A percentile compares a stretch with the other conserved stretches of the same genome.
These are phyloP conservation scores for Taiwanofungus camphoratus DNA, from an alignment of 1,284 basidiomycete genomes.

Conservation along the genomic window DNA sequence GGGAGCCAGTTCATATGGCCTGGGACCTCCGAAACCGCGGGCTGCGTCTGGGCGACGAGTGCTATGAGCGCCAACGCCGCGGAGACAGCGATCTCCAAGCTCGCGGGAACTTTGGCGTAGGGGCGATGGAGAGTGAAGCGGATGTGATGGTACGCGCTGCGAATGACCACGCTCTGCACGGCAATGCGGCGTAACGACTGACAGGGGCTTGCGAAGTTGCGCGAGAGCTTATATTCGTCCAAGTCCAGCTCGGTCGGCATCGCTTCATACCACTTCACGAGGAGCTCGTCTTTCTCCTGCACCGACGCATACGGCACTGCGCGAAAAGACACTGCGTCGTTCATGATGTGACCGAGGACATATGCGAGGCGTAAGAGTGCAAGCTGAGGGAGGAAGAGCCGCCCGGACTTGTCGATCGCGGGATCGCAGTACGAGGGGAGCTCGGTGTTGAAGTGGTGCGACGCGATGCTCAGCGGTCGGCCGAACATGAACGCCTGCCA, in stretches of 20 bases:
- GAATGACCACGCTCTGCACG: conserved; percentile 73
- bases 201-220: conserved; percentile 56
- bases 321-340: conserved; percentile 71
- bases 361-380: conserved; percentile 70
- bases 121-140: conserved; percentile 78
- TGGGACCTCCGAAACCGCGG: conserved; percentile 68
- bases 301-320: conserved; percentile 69
- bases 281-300: conserved; percentile 59
- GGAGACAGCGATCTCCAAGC: conserved; percentile 64
- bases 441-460: conserved; percentile 76
- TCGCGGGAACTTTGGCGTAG: conserved; percentile 58
- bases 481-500: conserved; percentile 85
- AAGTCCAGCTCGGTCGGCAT: conserved; percentile 67
- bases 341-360: conserved; percentile 76
- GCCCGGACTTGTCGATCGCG: conserved; percentile 49
- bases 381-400: conserved; percentile 65
- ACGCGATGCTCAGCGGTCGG: conserved; percentile 64
- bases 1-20: conserved; percentile 80
- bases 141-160: conserved; percentile 71
- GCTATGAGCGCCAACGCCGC: conserved; percentile 72
- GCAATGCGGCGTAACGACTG: conserved; percentile 53
- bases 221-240: conserved; percentile 66
- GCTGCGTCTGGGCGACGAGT: conserved; percentile 53
- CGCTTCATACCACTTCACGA: conserved; percentile 67
- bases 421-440: conserved; percentile 63